These are phyloP conservation scores for Xylariaceae sp. DNA, from an alignment of 2,329 filamentous ascomycete genomes.

Conservation along the genomic window DNA sequence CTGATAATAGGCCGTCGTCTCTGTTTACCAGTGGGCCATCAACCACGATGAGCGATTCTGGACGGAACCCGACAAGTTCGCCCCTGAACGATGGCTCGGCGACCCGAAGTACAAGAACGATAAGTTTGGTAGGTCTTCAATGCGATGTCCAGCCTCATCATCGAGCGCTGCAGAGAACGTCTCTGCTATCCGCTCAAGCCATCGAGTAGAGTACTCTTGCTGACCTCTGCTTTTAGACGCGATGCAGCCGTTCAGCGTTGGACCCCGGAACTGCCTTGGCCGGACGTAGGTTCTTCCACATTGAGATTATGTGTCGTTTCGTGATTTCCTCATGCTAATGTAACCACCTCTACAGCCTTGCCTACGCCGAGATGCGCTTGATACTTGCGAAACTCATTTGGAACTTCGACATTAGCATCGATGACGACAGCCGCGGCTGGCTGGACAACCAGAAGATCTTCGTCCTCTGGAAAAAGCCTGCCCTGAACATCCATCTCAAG, in stretches of 20 bases:
- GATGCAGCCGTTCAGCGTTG: constrained; percentile 35
- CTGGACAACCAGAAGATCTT: constrained; percentile 28
- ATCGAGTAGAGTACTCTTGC: background rate
- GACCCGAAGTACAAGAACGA: constrained; percentile 31
- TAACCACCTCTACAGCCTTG: constrained; percentile 29
- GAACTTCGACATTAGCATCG: constrained; percentile 36
- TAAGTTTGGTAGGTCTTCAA: constrained; percentile 20
- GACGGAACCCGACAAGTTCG: constrained; percentile 34
- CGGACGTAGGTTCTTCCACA: constrained; percentile 32
- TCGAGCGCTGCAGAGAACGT: background rate
- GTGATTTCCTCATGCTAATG: background rate
- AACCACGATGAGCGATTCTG: constrained; percentile 35
- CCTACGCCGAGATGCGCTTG: constrained; percentile 39
- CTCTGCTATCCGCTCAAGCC: background rate
- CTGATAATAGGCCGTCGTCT: constrained; percentile 29
- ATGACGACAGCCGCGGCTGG: constrained; percentile 29
- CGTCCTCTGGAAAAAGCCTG: constrained; percentile 31
- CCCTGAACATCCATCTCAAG: constrained; percentile 29
- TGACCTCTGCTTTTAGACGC: constrained; percentile 18
- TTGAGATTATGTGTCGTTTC: background rate
- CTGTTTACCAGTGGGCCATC: constrained; percentile 34
- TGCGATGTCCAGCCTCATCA: background rate
- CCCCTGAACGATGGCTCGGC: constrained; percentile 37
- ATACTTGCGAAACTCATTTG: constrained; percentile 36
- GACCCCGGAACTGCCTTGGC: constrained; percentile 38